Percentiles rank a stretch among this genome's conserved stretches.
Evolutionary conservation across 2,329 filamentous ascomycete species (phyloP).

Genomic region (Lachnellula cervina): DNA sequence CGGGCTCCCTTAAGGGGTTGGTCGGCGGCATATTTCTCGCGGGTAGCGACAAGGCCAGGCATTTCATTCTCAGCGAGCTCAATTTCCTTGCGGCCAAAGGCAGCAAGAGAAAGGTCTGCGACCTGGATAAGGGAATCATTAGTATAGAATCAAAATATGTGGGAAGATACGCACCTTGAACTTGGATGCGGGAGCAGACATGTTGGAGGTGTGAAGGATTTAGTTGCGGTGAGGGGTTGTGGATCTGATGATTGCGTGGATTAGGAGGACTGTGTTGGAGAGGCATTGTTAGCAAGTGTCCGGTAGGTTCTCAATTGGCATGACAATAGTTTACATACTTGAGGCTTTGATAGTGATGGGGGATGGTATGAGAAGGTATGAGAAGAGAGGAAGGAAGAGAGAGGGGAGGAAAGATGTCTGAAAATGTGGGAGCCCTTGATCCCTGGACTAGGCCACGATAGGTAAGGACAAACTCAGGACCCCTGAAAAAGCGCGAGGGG

Average conservation of each 20-base stretch:
- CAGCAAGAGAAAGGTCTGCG: slow-evolving; percentile 93
- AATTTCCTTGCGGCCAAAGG: slow-evolving; percentile 98
- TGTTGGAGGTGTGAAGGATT: slow-evolving; percentile 8
- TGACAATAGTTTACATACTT: slow-evolving; percentile 1
- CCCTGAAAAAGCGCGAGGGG: too few species aligned
- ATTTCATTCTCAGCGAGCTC: slow-evolving; percentile 96
- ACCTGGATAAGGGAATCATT: slow-evolving; percentile 53
- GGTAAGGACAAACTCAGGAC: too few species aligned
- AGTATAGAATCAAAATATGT: background rate
- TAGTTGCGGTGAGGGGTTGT: slow-evolving; percentile 21
- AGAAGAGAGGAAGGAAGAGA: background rate
- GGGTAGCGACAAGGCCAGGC: slow-evolving; percentile 96
- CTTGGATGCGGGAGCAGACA: slow-evolving; percentile 33
- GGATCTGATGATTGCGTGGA: slow-evolving; percentile 3
- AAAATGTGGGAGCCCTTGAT: background rate
- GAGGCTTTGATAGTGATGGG: background rate
- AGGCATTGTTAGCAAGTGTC: background rate
- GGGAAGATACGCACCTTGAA: slow-evolving; percentile 26
- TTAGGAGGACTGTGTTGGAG: background rate
- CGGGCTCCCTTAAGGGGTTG: slow-evolving; percentile 92
- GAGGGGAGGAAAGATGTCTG: background rate
- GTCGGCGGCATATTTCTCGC: slow-evolving; percentile 83
- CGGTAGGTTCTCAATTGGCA: background rate
- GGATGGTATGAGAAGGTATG: background rate
- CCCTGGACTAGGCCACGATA: too few species aligned